Evolutionary conservation across 2,329 filamentous ascomycete genomes (phyloP), one percentile per base, ranked within the genome.

Genomic region (Penicillium rolfsii): DNA sequence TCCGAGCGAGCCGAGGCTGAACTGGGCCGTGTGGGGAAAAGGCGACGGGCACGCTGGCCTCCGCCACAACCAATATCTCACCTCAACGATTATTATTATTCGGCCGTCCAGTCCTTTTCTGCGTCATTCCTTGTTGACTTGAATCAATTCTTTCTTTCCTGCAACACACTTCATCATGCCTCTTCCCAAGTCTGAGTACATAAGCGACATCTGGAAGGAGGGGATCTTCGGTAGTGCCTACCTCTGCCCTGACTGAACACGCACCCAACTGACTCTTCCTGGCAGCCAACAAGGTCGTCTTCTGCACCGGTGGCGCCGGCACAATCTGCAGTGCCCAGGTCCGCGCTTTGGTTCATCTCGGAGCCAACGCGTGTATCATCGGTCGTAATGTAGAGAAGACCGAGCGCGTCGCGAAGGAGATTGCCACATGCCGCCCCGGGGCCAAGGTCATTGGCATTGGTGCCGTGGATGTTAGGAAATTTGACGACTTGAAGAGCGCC

Each of bases 271-370:
- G 59, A 64, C 57, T 33, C 30, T 12, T 48, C 16, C 26, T 8
- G 49, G 12, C 70, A 96, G 91, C 89, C 64, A 88, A 89, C 74
- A 94, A 95, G 72, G 93, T 98, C 48, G 86, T 94, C 68, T 97
- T 98, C 79, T 96, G 96, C 72, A 99, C 95, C 3, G 95, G 95
- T 60, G 95, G 95, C 55, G 93, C 93, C 5, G 94, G 95, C 58
- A 89, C 90, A 28, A 98, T 99, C 73, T 97, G 95, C 81, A 95
- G 90, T 70, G 93, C 91, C 58, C 95, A 98, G 81, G 95, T 96
- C 35, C 87, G 93, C 66, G 95, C 95, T 4, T 82, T 99, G 61
- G 93, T 99, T 26, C 86, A 93, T 64, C 87, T 99, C 7, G 95
- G 95, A 56, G 94, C 93, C 48, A 89, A 98, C 70, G 95, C 95